phyloP scores from a whole-genome alignment of 805 yeast species.

The Yarrowia osloensis region DNA sequence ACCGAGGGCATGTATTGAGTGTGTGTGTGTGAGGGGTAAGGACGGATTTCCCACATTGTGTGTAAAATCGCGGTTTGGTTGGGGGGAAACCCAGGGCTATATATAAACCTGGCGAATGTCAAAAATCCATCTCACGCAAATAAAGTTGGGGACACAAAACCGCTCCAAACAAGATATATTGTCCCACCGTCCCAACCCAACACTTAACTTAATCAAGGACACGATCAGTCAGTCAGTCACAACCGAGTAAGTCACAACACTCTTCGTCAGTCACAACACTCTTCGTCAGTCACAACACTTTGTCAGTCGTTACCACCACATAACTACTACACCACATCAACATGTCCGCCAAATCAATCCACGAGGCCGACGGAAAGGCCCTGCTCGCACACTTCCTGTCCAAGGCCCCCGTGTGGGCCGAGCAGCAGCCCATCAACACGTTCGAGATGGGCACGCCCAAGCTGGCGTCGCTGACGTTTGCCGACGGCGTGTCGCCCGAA shows the following conservation, averaged over 20 bases:
- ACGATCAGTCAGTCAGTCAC: too few relatives aligned
- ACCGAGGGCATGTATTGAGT: neutral
- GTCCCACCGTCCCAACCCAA: neutral
- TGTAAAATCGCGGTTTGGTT: too few relatives aligned
- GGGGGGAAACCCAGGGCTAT: neutral
- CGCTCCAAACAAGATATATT: neutral
- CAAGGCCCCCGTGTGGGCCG: constrained; percentile 45
- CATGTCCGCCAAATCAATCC: constrained; percentile 51
- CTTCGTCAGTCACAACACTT: too few relatives aligned
- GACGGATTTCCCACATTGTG: too few relatives aligned
- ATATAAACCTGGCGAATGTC: neutral
- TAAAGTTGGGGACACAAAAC: constrained; percentile 4
- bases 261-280: too few relatives aligned
- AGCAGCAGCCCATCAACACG: constrained; percentile 40
- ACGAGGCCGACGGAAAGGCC: constrained; percentile 52
- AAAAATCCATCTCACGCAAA: neutral
- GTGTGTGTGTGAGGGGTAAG: neutral
- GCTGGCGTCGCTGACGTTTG: constrained; percentile 45
- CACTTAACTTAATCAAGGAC: constrained; percentile 10
- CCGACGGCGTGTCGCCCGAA: constrained; percentile 40
- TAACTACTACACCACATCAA: neutral
- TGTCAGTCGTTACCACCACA: too few relatives aligned
- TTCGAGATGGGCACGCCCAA: constrained; percentile 44
- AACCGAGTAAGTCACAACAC: too few relatives aligned
- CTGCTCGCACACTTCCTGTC: constrained; percentile 48